These are phyloP conservation scores for Conticribra weissflogii DNA, from an alignment of 108 stramenopile species.

Conservation along the genomic window DNA sequence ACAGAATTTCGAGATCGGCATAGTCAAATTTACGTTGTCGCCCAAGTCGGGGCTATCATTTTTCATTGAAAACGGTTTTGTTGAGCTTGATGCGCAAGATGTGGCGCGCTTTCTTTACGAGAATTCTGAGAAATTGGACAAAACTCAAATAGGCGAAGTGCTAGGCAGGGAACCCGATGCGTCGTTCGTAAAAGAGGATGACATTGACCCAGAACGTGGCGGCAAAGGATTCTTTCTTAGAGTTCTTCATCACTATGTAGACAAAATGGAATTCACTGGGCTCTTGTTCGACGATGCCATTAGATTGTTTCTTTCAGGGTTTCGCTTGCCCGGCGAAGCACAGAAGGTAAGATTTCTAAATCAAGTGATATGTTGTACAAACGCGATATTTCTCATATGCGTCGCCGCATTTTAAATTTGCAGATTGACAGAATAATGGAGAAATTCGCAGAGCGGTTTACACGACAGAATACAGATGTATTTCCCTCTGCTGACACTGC, in stretches of 20 bases:
- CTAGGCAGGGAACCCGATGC: conserved; percentile 96
- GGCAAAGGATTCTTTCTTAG: conserved; percentile 89
- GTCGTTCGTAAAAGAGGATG: conserved; percentile 79
- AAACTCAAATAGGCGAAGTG: conserved; percentile 98
- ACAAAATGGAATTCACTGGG: conserved; percentile 86
- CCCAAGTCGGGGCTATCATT: conserved; percentile 89
- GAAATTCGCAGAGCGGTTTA: conserved; percentile 97
- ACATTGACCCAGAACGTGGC: conserved; percentile 72
- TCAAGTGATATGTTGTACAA: background rate
- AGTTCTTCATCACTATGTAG: conserved; percentile 93
- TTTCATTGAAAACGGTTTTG: conserved; percentile 88
- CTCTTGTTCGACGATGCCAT: conserved; percentile 96
- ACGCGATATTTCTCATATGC: too few relatives aligned
- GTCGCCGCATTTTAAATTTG: too few relatives aligned
- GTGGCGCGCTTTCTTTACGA: conserved; percentile 90
- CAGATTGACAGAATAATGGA: conserved; percentile 99
- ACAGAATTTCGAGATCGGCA: conserved; percentile 91
- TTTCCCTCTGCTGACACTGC: conserved; percentile 98
- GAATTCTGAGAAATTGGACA: conserved; percentile 94
- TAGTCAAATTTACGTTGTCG: conserved; percentile 94
- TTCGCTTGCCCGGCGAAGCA: conserved; percentile 98
- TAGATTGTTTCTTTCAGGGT: conserved; percentile 93
- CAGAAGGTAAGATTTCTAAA: conserved; percentile 72
- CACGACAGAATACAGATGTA: conserved; percentile 82
- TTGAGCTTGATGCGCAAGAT: conserved; percentile 79